These are phyloP conservation scores for Massarina eburnea DNA, from an alignment of 2,329 filamentous ascomycete genomes.

Conservation along the genomic window DNA sequence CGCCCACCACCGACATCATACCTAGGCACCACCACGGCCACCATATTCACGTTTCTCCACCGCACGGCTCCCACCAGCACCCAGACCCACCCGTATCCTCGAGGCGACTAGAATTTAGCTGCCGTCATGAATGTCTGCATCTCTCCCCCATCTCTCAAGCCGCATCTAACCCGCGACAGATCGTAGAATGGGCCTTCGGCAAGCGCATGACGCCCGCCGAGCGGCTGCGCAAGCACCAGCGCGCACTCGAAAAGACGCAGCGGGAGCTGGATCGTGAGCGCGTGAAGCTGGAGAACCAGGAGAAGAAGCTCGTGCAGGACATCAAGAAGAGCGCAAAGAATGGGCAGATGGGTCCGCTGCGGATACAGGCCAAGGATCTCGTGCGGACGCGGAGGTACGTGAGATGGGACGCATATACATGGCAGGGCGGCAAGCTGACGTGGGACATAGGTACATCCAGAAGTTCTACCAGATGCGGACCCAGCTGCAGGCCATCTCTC, in stretches of 20 bases:
- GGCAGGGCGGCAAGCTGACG: constrained; percentile 8
- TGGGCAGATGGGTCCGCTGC: constrained; percentile 96
- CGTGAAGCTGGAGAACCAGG: constrained; percentile 95
- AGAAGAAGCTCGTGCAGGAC: constrained; percentile 93
- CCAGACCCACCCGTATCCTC: neutral
- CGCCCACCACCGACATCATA: constrained; percentile 4
- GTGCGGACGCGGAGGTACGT: constrained; percentile 79
- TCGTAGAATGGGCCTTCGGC: constrained; percentile 98
- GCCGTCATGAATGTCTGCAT: constrained; percentile 60
- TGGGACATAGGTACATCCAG: constrained; percentile 73
- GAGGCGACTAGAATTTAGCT: constrained; percentile 1
- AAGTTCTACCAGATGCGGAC: constrained; percentile 99
- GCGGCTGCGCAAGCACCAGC: constrained; percentile 89
- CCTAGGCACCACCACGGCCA: neutral
- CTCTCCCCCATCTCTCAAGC: constrained; percentile 9
- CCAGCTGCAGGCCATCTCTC: constrained; percentile 91
- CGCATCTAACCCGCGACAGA: constrained; percentile 55
- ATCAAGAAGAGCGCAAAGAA: constrained; percentile 99
- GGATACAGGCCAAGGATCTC: constrained; percentile 96
- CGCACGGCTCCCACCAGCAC: neutral
- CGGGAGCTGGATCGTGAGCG: constrained; percentile 93
- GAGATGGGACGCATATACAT: neutral
- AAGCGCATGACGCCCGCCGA: constrained; percentile 98
- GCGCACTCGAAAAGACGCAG: constrained; percentile 95
- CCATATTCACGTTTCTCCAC: neutral